A percentile compares a stretch with the other conserved stretches of the same genome.
These are phyloP conservation scores for Alternaria hordeiaustralica DNA, from an alignment of 2,329 filamentous ascomycete species.

Conservation along the genomic window DNA sequence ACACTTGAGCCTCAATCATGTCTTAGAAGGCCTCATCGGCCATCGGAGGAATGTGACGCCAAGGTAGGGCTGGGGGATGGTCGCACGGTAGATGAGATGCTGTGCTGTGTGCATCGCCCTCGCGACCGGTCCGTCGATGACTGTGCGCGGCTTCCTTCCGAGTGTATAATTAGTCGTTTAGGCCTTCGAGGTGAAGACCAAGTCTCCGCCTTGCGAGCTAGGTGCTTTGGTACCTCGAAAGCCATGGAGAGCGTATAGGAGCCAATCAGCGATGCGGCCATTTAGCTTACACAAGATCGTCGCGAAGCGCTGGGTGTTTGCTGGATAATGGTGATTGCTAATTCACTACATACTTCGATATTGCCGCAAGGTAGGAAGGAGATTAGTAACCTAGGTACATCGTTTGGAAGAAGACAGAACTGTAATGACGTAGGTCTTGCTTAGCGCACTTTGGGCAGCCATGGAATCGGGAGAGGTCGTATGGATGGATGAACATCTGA, in stretches of 20 bases:
- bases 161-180: not conserved
- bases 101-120: not conserved
- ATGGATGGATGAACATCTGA: slow-evolving; percentile 10
- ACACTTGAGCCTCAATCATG: slow-evolving; percentile 1
- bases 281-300: not conserved
- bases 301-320: not conserved
- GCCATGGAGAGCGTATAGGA: not conserved
- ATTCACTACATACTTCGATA: not conserved
- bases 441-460: slow-evolving; percentile 23
- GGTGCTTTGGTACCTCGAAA: not conserved
- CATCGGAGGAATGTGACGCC: not conserved
- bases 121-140: not conserved
- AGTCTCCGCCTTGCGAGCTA: not conserved
- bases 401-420: not conserved
- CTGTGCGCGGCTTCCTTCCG: not conserved
- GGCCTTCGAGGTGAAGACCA: not conserved
- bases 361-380: not conserved
- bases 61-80: not conserved
- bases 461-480: slow-evolving; percentile 14
- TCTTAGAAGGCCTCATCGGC: not conserved
- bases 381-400: not conserved
- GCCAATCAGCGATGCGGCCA: slow-evolving; percentile 7
- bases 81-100: not conserved
- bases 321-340: not conserved
- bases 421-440: slow-evolving; percentile 22